These are phyloP conservation scores for Ophiobolus disseminans DNA, from an alignment of 2,329 filamentous ascomycete species.

Conservation along the genomic window DNA sequence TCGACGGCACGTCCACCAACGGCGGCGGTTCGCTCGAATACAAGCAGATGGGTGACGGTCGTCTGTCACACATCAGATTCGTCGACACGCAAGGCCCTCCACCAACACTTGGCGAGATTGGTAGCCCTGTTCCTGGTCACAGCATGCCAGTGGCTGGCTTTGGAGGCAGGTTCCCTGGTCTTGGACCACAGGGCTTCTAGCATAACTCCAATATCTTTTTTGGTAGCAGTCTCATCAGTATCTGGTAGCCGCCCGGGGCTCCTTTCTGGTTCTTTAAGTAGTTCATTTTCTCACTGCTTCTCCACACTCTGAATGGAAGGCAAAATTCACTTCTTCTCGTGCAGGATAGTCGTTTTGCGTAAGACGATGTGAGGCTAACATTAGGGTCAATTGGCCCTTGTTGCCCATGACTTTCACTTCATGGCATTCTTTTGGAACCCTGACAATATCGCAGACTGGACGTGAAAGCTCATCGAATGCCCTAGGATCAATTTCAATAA, in stretches of 20 bases:
- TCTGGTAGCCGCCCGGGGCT: constrained; percentile 18
- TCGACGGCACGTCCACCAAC: constrained; percentile 78
- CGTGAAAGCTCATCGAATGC: no score
- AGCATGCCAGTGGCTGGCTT: constrained; percentile 48
- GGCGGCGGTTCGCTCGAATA: constrained; percentile 88
- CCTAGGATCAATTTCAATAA: no score
- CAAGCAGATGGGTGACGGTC: constrained; percentile 58
- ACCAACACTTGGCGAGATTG: constrained; percentile 55
- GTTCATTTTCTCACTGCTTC: constrained; percentile 23
- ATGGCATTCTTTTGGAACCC: no score
- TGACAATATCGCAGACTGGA: no score
- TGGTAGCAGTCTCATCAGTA: constrained; percentile 20
- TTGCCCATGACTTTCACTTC: no score
- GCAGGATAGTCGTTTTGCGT: not conserved
- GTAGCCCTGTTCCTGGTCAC: constrained; percentile 55
- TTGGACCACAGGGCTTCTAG: constrained; percentile 42
- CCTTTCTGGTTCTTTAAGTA: constrained; percentile 25
- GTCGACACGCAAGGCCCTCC: constrained; percentile 42
- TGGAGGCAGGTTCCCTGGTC: constrained; percentile 41
- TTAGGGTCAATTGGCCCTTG: no score
- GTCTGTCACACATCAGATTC: constrained; percentile 53
- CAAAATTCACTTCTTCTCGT: constrained; percentile 26
- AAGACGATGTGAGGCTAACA: no score
- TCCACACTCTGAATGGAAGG: constrained; percentile 21
- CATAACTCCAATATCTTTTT: constrained; percentile 7